These are phyloP conservation scores for Chrysosporium queenslandicum DNA, from an alignment of 2,329 filamentous ascomycete species.

Conservation along the genomic window DNA sequence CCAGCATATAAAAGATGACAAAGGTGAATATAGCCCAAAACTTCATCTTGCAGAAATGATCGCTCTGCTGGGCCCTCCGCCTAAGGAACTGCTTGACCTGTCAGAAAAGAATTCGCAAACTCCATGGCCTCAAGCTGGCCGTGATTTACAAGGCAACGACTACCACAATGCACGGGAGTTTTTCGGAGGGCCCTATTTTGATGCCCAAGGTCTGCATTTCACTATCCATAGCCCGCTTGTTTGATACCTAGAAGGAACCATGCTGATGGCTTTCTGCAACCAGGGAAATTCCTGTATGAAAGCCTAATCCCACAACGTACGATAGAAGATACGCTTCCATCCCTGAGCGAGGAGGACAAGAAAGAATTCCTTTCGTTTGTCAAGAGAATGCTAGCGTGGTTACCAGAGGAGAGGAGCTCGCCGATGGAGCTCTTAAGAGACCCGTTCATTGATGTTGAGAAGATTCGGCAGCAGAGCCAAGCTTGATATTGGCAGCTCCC, in stretches of 20 bases:
- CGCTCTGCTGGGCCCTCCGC: slow-evolving; percentile 32
- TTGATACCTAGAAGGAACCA: too few species aligned
- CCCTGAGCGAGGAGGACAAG: too few species aligned
- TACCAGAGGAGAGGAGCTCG: slow-evolving; percentile 24
- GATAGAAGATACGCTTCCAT: too few species aligned
- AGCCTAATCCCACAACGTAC: too few species aligned
- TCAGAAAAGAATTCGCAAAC: slow-evolving; percentile 22
- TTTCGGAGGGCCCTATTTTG: too few species aligned
- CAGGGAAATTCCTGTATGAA: too few species aligned
- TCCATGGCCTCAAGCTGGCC: slow-evolving; percentile 23
- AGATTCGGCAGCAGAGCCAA: too few species aligned
- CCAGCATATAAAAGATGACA: not conserved
- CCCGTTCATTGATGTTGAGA: slow-evolving; percentile 8
- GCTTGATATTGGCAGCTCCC: too few species aligned
- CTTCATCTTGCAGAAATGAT: slow-evolving; percentile 37
- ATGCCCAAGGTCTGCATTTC: too few species aligned
- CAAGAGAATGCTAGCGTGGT: slow-evolving; percentile 18
- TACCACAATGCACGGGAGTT: too few species aligned
- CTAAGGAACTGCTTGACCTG: slow-evolving; percentile 13
- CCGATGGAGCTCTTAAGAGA: slow-evolving; percentile 28
- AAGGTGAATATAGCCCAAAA: slow-evolving; percentile 27
- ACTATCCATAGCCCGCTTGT: too few species aligned
- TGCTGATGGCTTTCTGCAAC: too few species aligned
- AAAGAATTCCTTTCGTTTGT: slow-evolving; percentile 26
- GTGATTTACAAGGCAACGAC: not conserved